phyloP scores from a whole-genome alignment of 2,329 filamentous ascomycete species.

The Pseudogymnoascus sp. region DNA sequence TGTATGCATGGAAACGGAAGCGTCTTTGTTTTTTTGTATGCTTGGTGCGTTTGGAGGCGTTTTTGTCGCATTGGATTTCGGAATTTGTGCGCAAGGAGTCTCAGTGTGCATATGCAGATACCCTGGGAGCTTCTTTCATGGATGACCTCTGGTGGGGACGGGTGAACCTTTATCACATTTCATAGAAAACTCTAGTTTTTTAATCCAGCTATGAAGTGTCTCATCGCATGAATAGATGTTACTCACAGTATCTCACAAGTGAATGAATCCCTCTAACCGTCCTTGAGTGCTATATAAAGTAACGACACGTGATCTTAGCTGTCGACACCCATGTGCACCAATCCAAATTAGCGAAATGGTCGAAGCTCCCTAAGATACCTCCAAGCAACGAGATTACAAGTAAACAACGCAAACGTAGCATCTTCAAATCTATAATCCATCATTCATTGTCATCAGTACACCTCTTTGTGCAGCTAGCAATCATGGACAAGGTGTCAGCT shows the following conservation, averaged over 20 bases:
- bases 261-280: neutral
- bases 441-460: slow-evolving; percentile 7
- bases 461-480: slow-evolving; percentile 5
- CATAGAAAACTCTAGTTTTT: neutral
- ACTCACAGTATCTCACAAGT: neutral
- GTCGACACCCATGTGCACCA: slow-evolving; percentile 8
- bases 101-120: slow-evolving; percentile 11
- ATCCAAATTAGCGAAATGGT: slow-evolving; percentile 12
- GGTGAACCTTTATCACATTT: neutral
- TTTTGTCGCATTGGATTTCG: slow-evolving; percentile 6
- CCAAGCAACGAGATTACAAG: slow-evolving; percentile 4
- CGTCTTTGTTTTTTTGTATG: neutral
- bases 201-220: neutral
- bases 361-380: slow-evolving; percentile 4
- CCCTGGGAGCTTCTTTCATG: neutral
- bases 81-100: slow-evolving; percentile 5
- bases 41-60: neutral
- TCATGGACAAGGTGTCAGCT: slow-evolving; percentile 64
- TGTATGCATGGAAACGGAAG: slow-evolving; percentile 1
- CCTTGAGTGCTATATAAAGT: neutral
- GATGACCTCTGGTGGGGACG: neutral
- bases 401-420: slow-evolving; percentile 8
- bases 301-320: neutral
- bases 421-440: slow-evolving; percentile 4
- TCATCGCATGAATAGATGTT: neutral